Base-by-base conservation (phyloP, 805 yeast genomes). In the Saturnispora zaruensis region DNA sequence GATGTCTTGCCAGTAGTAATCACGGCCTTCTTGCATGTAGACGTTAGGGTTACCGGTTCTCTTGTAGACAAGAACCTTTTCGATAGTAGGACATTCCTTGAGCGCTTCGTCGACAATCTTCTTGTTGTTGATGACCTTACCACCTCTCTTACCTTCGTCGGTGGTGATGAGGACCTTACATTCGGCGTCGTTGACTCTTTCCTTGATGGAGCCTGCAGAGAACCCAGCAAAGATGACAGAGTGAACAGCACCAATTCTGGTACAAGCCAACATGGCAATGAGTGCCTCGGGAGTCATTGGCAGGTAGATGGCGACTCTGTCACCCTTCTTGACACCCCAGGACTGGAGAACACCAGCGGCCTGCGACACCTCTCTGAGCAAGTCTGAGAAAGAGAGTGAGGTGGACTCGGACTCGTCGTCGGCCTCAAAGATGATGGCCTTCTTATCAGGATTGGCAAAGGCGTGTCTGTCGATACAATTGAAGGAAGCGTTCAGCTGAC, bases 251-350 rank as follows among this genome's bases (percentile, higher is more conserved):
- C 99, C 99, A 51, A 91, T 72, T 72, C 99, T 82, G 33, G 82
- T 86, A 63, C 89, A 82, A 44, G 99, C 99, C 63, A 91, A 75
- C 78, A 91, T 79, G n/a, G 99, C 85, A 51, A 93, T 80, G 54
- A 93, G 74, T 20, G 97, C 96, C 71, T 90, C 96, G 45, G 98
- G 95, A 54, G 90, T 90, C 99, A 93, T 91, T 63, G 99, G 99
- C 66, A 91, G 73, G 70, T 91, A 91, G 52, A 91, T 86, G 45
- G 97, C 98, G 51, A 91, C 98, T 25, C 95, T 86, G 65, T 91
- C 99, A 64, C 99, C 99, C 69, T 87, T 87, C 59, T 76, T 72
- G 58, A 91, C 91, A 51, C 99, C 99, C 78, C 89, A 81, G 51
- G 82, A 76, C 55, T 77, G 72, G 65, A 93, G 77, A 41, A 87